phyloP scores from a whole-genome alignment of 768 basidiomycete species.

The Boletus huronensis region DNA sequence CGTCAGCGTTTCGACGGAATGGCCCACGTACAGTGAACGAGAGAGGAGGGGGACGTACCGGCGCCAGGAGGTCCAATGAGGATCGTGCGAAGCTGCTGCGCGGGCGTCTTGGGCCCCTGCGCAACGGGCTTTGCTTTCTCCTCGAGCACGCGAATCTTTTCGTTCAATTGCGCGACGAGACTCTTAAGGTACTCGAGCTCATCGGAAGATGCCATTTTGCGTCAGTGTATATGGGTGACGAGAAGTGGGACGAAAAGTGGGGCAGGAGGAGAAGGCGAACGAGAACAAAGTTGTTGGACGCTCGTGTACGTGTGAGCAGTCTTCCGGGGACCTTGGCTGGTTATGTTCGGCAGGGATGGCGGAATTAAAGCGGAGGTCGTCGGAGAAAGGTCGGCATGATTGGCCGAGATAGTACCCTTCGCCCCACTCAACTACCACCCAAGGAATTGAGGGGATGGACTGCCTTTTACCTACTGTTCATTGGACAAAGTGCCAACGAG shows the following conservation, averaged over 20 bases:
- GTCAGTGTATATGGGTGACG: neutral
- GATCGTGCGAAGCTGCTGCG: conserved; percentile 82
- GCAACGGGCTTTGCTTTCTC: conserved; percentile 51
- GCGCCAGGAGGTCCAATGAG: conserved; percentile 96
- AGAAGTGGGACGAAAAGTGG: neutral
- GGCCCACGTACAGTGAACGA: no score
- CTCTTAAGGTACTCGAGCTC: conserved; percentile 95
- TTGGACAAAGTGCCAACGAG: no score
- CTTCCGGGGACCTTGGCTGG: neutral
- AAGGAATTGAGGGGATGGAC: neutral
- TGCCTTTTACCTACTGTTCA: neutral
- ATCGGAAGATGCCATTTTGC: conserved; percentile 58
- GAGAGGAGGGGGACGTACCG: conserved; percentile 49
- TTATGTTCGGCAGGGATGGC: conserved; percentile 5
- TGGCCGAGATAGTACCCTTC: neutral
- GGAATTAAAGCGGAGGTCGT: conserved; percentile 24
- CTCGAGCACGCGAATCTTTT: conserved; percentile 84
- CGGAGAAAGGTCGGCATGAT: conserved; percentile 9
- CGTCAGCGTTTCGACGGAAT: neutral
- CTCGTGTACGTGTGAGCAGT: conserved; percentile 1
- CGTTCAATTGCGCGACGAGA: conserved; percentile 85
- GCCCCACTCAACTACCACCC: neutral
- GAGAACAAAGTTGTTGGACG: neutral
- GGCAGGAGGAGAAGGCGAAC: neutral
- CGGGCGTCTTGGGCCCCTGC: conserved; percentile 52